Evolutionary conservation across 495 filamentous ascomycete genomes (phyloP).

Genomic region (Podospora comata): DNA sequence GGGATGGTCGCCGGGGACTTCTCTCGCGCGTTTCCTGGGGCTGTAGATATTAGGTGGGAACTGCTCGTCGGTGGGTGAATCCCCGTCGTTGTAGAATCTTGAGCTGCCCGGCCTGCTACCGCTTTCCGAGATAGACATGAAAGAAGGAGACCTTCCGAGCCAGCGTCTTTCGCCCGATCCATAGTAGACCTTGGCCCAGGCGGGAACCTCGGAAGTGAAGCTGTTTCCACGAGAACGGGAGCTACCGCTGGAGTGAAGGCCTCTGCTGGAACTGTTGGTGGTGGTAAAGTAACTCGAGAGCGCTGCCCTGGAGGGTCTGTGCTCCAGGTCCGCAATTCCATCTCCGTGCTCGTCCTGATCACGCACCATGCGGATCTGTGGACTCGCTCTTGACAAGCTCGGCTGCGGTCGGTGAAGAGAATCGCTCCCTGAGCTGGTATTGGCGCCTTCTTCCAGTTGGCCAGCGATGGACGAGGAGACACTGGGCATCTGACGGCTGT

Average conservation of each 20-base stretch:
- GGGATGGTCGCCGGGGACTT: constrained; percentile 28
- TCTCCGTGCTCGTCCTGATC: constrained; percentile 57
- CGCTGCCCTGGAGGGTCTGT: constrained; percentile 46
- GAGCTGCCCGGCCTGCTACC: constrained; percentile 42
- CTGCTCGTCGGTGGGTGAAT: constrained; percentile 46
- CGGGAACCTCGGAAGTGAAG: constrained; percentile 58
- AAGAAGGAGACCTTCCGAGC: constrained; percentile 38
- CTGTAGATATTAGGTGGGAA: constrained; percentile 50
- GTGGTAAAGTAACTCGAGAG: constrained; percentile 43
- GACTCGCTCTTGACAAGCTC: constrained; percentile 34
- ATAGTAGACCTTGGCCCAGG: constrained; percentile 61
- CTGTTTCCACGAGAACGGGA: constrained; percentile 46
- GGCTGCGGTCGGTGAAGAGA: constrained; percentile 40
- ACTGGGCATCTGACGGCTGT: constrained; percentile 51
- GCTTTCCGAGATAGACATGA: constrained; percentile 39
- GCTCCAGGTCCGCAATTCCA: constrained; percentile 49
- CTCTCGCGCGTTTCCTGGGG: constrained; percentile 49
- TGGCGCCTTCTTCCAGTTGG: constrained; percentile 32
- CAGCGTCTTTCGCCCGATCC: constrained; percentile 52
- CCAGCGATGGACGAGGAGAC: constrained; percentile 50
- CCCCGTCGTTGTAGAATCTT: constrained; percentile 30
- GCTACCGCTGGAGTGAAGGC: constrained; percentile 48
- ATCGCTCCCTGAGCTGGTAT: constrained; percentile 34
- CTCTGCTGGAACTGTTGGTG: constrained; percentile 42
- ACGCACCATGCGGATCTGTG: constrained; percentile 37